Evolutionary conservation across 2,329 filamentous ascomycete species (phyloP).

Genomic region (Chalaropsis ovoidea): DNA sequence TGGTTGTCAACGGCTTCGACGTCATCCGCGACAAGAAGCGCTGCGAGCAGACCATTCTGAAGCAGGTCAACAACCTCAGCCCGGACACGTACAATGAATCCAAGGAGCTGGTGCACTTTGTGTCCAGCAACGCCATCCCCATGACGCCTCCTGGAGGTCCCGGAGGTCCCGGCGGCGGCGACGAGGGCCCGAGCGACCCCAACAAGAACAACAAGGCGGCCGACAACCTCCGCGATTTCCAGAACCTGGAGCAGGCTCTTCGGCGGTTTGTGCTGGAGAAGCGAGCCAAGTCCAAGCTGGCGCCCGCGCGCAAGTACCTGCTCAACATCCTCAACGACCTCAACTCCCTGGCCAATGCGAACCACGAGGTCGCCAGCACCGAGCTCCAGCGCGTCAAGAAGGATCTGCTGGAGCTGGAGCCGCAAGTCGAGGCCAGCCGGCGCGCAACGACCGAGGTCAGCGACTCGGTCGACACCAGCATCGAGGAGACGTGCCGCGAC

Average conservation of each 20-base stretch:
- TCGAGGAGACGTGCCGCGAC: constrained; percentile 74
- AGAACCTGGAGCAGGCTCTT: constrained; percentile 76
- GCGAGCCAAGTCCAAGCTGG: constrained; percentile 85
- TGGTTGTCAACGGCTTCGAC: constrained; percentile 96
- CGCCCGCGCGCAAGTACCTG: constrained; percentile 89
- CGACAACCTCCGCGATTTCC: constrained; percentile 82
- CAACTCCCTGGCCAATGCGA: constrained; percentile 70
- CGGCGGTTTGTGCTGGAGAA: constrained; percentile 93
- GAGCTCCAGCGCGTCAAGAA: constrained; percentile 74
- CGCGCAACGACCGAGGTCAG: constrained; percentile 70
- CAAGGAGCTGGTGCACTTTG: constrained; percentile 88
- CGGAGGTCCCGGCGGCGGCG: constrained; percentile 42
- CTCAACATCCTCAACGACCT: constrained; percentile 87
- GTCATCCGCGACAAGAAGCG: constrained; percentile 83
- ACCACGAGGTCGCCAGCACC: constrained; percentile 72
- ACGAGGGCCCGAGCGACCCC: constrained; percentile 37
- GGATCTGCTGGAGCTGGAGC: constrained; percentile 74
- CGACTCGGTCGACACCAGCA: constrained; percentile 68
- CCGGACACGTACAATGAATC: constrained; percentile 89
- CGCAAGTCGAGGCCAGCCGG: constrained; percentile 71
- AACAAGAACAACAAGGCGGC: constrained; percentile 82
- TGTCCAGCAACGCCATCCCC: constrained; percentile 91
- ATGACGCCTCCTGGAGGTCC: constrained; percentile 52
- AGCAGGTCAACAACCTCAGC: constrained; percentile 79
- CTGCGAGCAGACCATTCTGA: constrained; percentile 85